Percentiles rank a stretch among this genome's conserved stretches.
phyloP scores from a whole-genome alignment of 2,329 filamentous ascomycete species.

The Rutstroemia sp. region DNA sequence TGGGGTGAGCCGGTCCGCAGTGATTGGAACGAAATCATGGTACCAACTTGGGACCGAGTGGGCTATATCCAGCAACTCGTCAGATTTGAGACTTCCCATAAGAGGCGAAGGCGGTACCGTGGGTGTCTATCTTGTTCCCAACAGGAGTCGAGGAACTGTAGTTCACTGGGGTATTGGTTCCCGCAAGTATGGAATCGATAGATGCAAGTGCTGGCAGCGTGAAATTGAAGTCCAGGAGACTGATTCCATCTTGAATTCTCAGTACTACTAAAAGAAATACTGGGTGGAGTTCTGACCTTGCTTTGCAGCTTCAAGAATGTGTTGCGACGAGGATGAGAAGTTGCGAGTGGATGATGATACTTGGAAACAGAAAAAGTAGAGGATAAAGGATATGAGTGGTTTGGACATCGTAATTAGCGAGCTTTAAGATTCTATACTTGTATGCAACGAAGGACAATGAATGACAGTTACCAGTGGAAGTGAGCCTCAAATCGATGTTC shows the following conservation, averaged over 20 bases:
- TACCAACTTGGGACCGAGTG: not conserved
- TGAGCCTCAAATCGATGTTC: too few species aligned
- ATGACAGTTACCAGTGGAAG: too few species aligned
- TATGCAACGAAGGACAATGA: too few species aligned
- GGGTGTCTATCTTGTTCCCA: not conserved
- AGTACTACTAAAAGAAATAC: not conserved
- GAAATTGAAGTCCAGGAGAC: not conserved
- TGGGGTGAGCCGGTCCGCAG: not conserved
- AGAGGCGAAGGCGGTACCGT: not conserved
- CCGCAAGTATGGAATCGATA: not conserved
- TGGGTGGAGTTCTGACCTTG: not conserved
- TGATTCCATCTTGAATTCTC: not conserved
- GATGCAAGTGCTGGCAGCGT: not conserved
- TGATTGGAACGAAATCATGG: not conserved
- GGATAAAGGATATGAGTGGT: too few species aligned
- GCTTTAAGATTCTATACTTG: too few species aligned
- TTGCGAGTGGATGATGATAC: not conserved
- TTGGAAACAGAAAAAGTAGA: too few species aligned
- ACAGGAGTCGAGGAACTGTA: not conserved
- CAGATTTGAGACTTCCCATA: not conserved
- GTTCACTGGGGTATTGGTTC: too few species aligned
- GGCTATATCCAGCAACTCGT: not conserved
- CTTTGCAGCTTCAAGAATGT: not conserved
- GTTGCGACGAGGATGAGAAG: not conserved
- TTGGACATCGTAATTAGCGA: too few species aligned